Conservation (phyloP, 2,329 filamentous ascomycete genomes). For the Pleurostoma richardsiae region DNA sequence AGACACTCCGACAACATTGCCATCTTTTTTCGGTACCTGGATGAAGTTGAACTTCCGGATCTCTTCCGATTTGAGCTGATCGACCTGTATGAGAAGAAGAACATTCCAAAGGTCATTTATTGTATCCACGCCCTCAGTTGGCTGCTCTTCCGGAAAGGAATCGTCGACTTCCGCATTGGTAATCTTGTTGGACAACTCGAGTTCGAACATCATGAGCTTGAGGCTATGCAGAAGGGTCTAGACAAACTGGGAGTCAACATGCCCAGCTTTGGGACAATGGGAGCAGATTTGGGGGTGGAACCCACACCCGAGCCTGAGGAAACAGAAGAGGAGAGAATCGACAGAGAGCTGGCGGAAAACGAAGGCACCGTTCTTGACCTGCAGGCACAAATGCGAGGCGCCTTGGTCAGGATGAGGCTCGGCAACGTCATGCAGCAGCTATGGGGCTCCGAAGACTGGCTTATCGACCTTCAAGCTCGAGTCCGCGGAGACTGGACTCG, state of each 20-base stretch:
- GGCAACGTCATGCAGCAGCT: constrained; percentile 81
- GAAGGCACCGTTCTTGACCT: constrained; percentile 70
- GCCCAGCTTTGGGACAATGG: constrained; percentile 97
- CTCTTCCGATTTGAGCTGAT: constrained; percentile 96
- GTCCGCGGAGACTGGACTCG: constrained; percentile 85
- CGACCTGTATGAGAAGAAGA: constrained; percentile 98
- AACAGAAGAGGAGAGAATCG: constrained; percentile 83
- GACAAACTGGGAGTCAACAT: constrained; percentile 93
- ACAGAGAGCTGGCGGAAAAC: constrained; percentile 75
- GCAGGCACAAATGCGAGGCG: constrained; percentile 82
- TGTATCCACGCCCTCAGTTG: constrained; percentile 97
- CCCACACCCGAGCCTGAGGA: constrained; percentile 64
- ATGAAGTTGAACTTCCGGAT: constrained; percentile 87
- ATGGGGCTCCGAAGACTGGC: constrained; percentile 76
- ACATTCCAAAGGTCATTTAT: constrained; percentile 98
- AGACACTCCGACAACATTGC: constrained; percentile 98
- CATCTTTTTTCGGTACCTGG: constrained; percentile 89
- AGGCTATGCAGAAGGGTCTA: constrained; percentile 93
- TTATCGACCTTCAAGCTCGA: constrained; percentile 79
- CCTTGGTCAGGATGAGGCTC: constrained; percentile 69
- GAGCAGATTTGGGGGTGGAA: constrained; percentile 88
- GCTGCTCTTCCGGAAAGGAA: constrained; percentile 92
- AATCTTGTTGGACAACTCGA: constrained; percentile 95
- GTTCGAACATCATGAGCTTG: constrained; percentile 95
- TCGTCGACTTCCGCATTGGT: constrained; percentile 92